Evolutionary conservation across 768 basidiomycete species (phyloP).

Genomic region (Lyophyllum atratum): DNA sequence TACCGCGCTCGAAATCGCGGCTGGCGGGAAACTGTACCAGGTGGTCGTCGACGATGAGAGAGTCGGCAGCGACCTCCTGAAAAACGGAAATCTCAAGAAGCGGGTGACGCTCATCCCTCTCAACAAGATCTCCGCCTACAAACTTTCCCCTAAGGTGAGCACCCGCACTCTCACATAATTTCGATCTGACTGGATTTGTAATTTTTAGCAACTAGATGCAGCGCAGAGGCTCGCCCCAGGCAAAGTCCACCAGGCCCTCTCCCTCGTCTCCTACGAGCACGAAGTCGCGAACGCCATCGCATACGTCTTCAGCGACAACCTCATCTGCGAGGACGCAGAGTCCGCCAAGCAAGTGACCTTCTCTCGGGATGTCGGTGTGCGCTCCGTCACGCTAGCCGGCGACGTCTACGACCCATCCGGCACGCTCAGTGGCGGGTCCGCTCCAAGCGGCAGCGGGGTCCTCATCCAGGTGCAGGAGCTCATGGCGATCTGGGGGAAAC

Average conservation of each 20-base stretch:
- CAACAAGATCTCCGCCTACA: conserved; percentile 81
- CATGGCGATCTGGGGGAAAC: conserved; percentile 60
- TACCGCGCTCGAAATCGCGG: conserved; percentile 91
- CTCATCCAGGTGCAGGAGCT: conserved; percentile 86
- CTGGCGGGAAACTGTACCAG: conserved; percentile 87
- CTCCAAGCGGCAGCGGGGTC: conserved; percentile 72
- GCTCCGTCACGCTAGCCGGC: conserved; percentile 91
- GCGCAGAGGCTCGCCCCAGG: conserved; percentile 74
- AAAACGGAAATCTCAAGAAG: conserved; percentile 73
- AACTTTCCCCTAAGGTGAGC: conserved; percentile 44
- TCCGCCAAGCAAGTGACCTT: conserved; percentile 91
- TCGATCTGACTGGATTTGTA: neutral
- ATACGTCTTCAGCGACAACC: conserved; percentile 90
- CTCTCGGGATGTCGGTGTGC: conserved; percentile 60
- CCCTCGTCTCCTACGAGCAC: conserved; percentile 78
- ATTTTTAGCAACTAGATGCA: conserved; percentile 70
- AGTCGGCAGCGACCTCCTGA: conserved; percentile 82
- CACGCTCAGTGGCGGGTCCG: conserved; percentile 88
- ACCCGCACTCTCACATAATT: neutral
- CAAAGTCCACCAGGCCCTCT: conserved; percentile 86
- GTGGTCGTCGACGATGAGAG: conserved; percentile 92
- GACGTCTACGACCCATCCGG: conserved; percentile 97
- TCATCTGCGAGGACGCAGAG: conserved; percentile 88
- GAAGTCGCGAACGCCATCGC: conserved; percentile 88
- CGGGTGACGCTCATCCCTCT: conserved; percentile 93